phyloP scores from a whole-genome alignment of 73 alveolate species.

The Paramecium primaurelia region DNA sequence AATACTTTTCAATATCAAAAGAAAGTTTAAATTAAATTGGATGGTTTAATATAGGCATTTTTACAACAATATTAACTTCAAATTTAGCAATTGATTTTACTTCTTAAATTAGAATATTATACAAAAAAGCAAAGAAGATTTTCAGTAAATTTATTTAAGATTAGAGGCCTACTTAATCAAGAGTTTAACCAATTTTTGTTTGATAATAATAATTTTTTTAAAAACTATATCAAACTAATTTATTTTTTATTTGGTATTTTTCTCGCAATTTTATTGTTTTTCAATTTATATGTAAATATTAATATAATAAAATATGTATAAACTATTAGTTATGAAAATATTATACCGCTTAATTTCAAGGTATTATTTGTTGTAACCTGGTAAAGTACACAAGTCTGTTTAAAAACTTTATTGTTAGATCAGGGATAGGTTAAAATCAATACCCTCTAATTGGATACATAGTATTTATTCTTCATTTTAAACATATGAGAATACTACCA shows the following conservation, averaged over 20 bases:
- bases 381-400: not conserved
- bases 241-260: too few relatives aligned
- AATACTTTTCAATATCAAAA: not conserved
- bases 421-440: too few relatives aligned
- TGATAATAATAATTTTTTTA: not conserved
- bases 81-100: not conserved
- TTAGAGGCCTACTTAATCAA: not conserved
- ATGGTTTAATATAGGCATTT: not conserved
- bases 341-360: not conserved
- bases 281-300: too few relatives aligned
- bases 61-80: not conserved
- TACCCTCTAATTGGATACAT: not conserved
- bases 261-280: too few relatives aligned
- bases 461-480: not conserved
- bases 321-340: not conserved
- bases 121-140: not conserved
- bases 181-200: not conserved
- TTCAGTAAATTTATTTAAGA: not conserved
- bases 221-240: too few relatives aligned
- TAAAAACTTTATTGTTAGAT: not conserved
- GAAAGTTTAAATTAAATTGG: not conserved
- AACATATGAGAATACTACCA: not conserved
- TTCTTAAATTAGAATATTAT: not conserved
- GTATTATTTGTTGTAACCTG: not conserved
- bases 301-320: not conserved